Evolutionary conservation across 2,329 filamentous ascomycete genomes (phyloP).

Genomic region (Hypoxylon sp.): DNA sequence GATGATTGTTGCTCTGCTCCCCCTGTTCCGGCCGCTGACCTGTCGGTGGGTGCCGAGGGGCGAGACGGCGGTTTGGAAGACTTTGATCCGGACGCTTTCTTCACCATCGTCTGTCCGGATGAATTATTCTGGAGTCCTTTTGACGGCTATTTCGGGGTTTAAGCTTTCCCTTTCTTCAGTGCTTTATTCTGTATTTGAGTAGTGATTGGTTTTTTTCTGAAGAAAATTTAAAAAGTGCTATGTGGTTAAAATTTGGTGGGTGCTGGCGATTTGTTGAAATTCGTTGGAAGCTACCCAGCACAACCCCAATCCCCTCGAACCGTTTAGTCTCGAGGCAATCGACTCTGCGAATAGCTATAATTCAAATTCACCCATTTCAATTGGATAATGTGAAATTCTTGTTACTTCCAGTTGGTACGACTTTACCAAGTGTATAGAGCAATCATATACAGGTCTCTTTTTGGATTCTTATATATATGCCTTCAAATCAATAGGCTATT

Average conservation of each 20-base stretch:
- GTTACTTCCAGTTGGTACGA: background rate
- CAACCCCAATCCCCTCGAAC: background rate
- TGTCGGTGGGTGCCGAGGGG: constrained; percentile 7
- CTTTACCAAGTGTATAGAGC: background rate
- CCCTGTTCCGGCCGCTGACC: constrained; percentile 4
- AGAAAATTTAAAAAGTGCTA: background rate
- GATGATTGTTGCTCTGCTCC: constrained; percentile 1
- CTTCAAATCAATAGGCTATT: background rate
- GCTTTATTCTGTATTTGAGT: background rate
- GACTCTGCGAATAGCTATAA: background rate
- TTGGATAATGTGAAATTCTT: background rate
- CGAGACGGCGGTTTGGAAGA: constrained; percentile 25
- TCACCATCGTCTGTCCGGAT: constrained; percentile 22
- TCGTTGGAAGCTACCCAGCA: background rate
- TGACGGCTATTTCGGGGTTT: background rate
- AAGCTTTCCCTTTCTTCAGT: background rate
- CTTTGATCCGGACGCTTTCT: constrained; percentile 31
- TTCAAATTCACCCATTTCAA: background rate
- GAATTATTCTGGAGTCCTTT: background rate
- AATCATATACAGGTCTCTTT: background rate
- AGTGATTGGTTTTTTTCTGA: background rate
- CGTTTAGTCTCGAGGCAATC: too few species aligned
- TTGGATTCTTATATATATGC: background rate
- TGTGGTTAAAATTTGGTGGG: background rate
- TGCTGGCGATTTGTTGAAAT: background rate